Evolutionary conservation across 495 filamentous ascomycete genomes (phyloP).

Genomic region (Aspergillus diversus): DNA sequence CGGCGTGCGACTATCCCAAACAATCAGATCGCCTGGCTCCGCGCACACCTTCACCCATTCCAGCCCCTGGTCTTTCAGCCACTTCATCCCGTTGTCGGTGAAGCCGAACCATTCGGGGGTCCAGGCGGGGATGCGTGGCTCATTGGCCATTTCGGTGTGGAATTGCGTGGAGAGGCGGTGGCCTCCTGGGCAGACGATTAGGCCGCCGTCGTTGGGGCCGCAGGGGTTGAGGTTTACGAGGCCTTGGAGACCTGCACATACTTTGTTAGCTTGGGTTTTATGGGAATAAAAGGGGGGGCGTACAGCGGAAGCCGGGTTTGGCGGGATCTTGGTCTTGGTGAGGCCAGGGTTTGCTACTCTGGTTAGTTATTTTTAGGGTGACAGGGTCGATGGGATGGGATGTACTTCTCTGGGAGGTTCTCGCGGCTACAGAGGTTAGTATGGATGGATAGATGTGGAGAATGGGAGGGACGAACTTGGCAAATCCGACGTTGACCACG

Average conservation of each 20-base stretch:
- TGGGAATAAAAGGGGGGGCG: too few relatives aligned
- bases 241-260: constrained; percentile 41
- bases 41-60: constrained; percentile 44
- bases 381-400: not conserved
- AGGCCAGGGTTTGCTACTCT: constrained; percentile 43
- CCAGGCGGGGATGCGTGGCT: constrained; percentile 40
- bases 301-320: constrained; percentile 45
- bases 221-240: constrained; percentile 48
- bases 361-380: not conserved
- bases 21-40: constrained; percentile 46
- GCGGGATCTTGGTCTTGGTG: constrained; percentile 51
- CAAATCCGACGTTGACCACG: constrained; percentile 45
- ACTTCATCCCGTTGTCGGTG: constrained; percentile 42
- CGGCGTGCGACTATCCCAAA: constrained; percentile 46
- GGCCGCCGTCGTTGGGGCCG: constrained; percentile 48
- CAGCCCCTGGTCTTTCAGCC: constrained; percentile 39
- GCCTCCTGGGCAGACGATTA: constrained; percentile 41
- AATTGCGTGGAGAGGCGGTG: constrained; percentile 41
- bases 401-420: constrained; percentile 36
- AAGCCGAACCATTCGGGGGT: constrained; percentile 45
- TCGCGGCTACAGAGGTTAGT: constrained; percentile 25
- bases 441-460: not conserved
- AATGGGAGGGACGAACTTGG: constrained; percentile 27
- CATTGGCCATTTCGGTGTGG: constrained; percentile 38
- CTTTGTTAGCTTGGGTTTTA: not conserved